These are phyloP conservation scores for Pelargonium nanum DNA, from an alignment of 345 rosid species.

Conservation along the genomic window DNA sequence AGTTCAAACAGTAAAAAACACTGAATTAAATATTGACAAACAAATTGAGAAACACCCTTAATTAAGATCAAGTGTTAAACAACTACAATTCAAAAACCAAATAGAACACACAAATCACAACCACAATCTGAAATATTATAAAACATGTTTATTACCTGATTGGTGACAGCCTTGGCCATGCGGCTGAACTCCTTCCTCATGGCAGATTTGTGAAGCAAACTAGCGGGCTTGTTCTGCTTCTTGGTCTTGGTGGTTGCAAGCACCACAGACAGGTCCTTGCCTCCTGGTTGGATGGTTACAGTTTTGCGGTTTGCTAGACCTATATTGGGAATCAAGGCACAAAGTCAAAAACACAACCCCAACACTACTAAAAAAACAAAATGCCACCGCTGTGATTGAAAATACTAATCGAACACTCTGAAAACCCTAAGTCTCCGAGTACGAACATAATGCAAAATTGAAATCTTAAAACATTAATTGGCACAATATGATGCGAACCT, in stretches of 20 bases:
- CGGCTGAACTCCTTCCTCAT: constrained; percentile 42
- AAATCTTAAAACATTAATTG: neutral
- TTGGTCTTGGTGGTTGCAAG: constrained; percentile 66
- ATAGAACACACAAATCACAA: neutral
- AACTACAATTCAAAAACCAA: neutral
- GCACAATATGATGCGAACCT: constrained; percentile 10
- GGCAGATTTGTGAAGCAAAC: constrained; percentile 37
- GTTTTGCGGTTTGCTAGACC: constrained; percentile 78
- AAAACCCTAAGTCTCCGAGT: no score
- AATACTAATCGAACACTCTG: no score
- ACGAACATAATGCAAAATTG: neutral
- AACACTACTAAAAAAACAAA: neutral
- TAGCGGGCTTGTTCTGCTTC: constrained; percentile 43
- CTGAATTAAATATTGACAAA: no score
- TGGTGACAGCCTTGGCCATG: constrained; percentile 45
- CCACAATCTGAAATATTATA: neutral
- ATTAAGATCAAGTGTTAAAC: neutral
- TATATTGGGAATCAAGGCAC: constrained; percentile 6
- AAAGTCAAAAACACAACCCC: neutral
- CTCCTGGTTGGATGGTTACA: constrained; percentile 51
- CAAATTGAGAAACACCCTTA: no score
- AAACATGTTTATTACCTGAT: constrained; percentile 28
- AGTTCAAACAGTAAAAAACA: no score
- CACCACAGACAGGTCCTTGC: constrained; percentile 46
- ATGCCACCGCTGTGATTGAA: neutral